phyloP scores from a whole-genome alignment of 768 basidiomycete genomes.

The Daedaleopsis sinensis region DNA sequence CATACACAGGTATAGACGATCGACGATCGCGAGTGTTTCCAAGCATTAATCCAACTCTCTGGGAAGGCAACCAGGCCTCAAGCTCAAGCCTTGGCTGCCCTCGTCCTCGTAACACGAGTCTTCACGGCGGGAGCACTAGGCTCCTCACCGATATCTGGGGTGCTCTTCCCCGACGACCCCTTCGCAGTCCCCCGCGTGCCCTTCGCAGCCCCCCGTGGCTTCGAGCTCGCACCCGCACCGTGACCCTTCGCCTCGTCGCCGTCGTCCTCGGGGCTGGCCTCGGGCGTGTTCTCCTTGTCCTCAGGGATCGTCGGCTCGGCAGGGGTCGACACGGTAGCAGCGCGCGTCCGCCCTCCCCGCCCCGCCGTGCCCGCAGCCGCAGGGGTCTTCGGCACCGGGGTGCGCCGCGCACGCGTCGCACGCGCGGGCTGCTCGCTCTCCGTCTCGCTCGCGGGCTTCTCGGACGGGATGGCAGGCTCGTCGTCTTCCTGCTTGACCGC shows the following conservation, averaged over 20 bases:
- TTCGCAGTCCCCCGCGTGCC: constrained; percentile 6
- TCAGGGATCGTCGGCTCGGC: constrained; percentile 14
- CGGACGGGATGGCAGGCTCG: constrained; percentile 9
- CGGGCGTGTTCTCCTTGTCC: constrained; percentile 41
- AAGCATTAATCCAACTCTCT: not conserved
- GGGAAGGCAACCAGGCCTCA: not conserved
- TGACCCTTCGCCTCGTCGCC: constrained; percentile 9
- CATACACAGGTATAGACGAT: too few relatives aligned
- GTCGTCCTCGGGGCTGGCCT: constrained; percentile 18
- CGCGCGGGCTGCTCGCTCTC: constrained; percentile 1
- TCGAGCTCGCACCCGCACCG: constrained; percentile 1
- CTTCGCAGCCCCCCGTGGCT: constrained; percentile 7
- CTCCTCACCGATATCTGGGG: not conserved
- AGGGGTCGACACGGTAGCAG: constrained; percentile 10
- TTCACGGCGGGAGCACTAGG: not conserved
- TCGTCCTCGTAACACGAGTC: constrained; percentile 18
- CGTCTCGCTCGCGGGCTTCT: constrained; percentile 8
- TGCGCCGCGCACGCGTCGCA: constrained; percentile 14
- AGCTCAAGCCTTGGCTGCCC: constrained; percentile 18
- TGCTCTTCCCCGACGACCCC: constrained; percentile 20
- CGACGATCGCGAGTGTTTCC: too few relatives aligned
- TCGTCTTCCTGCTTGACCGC: constrained; percentile 22
- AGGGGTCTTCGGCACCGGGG: constrained; percentile 11
- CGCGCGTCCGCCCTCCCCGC: constrained; percentile 10
- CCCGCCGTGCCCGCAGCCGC: constrained; percentile 11